A percentile compares a stretch with the other conserved stretches of the same genome.
Evolutionary conservation across 352 stramenopile species (phyloP).

Genomic region (Phytophthora aleatoria): DNA sequence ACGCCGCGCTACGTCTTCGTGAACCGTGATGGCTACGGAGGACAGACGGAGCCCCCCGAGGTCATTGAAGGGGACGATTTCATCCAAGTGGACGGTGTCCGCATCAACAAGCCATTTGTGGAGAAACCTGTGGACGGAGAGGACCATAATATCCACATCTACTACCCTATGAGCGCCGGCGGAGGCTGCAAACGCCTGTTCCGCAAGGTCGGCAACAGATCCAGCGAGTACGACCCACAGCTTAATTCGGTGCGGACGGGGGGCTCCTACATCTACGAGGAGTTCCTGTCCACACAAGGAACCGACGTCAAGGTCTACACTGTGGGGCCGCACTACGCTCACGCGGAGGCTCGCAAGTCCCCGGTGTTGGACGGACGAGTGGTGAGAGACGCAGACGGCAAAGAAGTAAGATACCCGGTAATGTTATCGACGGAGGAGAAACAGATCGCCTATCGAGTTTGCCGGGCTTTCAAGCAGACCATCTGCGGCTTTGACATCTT

Average conservation of each 20-base stretch:
- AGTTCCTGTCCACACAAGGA: slow-evolving; percentile 99
- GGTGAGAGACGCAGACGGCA: slow-evolving; percentile 95
- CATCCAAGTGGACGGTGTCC: slow-evolving; percentile 91
- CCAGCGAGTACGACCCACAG: slow-evolving; percentile 95
- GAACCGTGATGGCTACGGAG: slow-evolving; percentile 91
- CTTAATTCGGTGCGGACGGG: slow-evolving; percentile 93
- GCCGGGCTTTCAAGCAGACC: slow-evolving; percentile 82
- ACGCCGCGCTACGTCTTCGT: slow-evolving; percentile 96
- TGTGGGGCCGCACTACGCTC: slow-evolving; percentile 98
- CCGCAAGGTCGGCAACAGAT: slow-evolving; percentile 95
- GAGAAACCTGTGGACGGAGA: slow-evolving; percentile 99
- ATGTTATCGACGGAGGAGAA: slow-evolving; percentile 99
- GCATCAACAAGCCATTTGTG: slow-evolving; percentile 99
- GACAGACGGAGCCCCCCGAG: slow-evolving; percentile 35
- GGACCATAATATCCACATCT: slow-evolving; percentile 99
- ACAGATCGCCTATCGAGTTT: slow-evolving; percentile 95
- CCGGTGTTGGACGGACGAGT: slow-evolving; percentile 99
- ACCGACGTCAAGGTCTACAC: slow-evolving; percentile 99
- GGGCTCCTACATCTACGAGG: slow-evolving; percentile 97
- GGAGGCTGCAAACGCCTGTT: slow-evolving; percentile 99
- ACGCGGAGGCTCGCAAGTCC: slow-evolving; percentile 99
- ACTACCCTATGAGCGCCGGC: slow-evolving; percentile 98
- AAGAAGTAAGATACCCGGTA: slow-evolving; percentile 99
- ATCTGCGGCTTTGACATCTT: slow-evolving; percentile 99
- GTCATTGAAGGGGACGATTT: slow-evolving; percentile 81